Base-by-base conservation (phyloP, 257 asterid species). In the Nicotiana attenuata region DNA sequence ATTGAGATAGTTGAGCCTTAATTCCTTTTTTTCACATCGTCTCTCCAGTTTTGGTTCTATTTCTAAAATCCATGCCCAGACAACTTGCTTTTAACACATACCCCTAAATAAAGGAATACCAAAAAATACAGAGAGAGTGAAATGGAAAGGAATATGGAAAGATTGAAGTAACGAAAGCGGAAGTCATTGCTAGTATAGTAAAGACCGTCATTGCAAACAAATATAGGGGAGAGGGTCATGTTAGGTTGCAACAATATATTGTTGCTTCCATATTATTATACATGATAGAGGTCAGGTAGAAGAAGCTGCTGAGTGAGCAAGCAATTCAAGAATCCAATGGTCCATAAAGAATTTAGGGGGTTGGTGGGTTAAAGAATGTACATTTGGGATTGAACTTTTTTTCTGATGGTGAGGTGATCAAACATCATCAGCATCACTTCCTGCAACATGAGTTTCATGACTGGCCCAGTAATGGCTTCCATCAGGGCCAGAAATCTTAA, bases 341-440 rank as follows among this genome's bases (percentile, higher is more conserved):
- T n/a, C n/a, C n/a, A n/a, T n/a, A n/a, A n/a, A n/a, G n/a, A n/a
- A n/a, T n/a, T n/a, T n/a, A n/a, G n/a, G n/a, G 38, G 71, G 59
- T 55, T 26, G 77, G 75, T 45, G 35, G 67, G 77, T 83, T 83
- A 31, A 60, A 81, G 90, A 87, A 87, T 89, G 86, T 87, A 90
- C 91, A 89, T 20, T 86, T 87, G 83, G 80, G 86, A 88, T 77
- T 22, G 77, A 80, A 59, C n/a, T 81, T 35, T 29, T 31, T 31
- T 50, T 80, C 77, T 53, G 47, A 41, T 9, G 11, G 19, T 24
- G 13, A 41, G 85, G 55, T 80, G 80, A 83, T 86, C 83, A 90
- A 76, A 60, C 88, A 77, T 91, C 93, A 56, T 91, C 94, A 0
- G 87, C 91, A 81, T 90, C 94, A 83, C 93, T 93, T 80, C 94